A percentile compares a stretch with the other conserved stretches of the same genome.
These are phyloP conservation scores for Entomortierella parvispora DNA, from an alignment of 192 early-diverging fungal species.

Conservation along the genomic window DNA sequence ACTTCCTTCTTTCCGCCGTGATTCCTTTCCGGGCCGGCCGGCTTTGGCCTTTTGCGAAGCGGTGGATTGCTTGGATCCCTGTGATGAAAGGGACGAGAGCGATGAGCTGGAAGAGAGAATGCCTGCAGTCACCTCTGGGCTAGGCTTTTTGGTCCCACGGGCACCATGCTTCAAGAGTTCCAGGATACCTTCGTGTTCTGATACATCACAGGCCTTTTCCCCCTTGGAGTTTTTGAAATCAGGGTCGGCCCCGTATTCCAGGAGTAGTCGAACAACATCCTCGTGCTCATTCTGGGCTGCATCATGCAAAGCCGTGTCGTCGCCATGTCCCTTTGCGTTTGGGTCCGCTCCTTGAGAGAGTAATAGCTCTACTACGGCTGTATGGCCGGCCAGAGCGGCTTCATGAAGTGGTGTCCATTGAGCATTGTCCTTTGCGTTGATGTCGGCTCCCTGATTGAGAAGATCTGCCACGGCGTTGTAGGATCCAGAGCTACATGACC, in stretches of 20 bases:
- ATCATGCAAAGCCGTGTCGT: constrained; percentile 73
- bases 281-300: constrained; percentile 68
- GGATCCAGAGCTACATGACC: constrained; percentile 61
- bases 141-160: constrained; percentile 31
- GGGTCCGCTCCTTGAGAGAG: constrained; percentile 69
- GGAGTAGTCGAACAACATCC: constrained; percentile 54
- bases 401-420: constrained; percentile 72
- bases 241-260: constrained; percentile 60
- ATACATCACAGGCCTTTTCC: constrained; percentile 65
- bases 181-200: constrained; percentile 40
- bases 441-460: constrained; percentile 70
- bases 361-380: constrained; percentile 54
- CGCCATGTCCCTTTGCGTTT: constrained; percentile 65
- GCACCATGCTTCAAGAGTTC: constrained; percentile 37
- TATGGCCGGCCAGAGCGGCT: constrained; percentile 60
- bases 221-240: constrained; percentile 61
- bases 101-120: constrained; percentile 13
- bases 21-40: too few species aligned
- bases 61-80: constrained; percentile 10
- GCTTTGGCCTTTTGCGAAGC: background rate
- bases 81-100: constrained; percentile 11
- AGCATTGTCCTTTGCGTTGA: constrained; percentile 72
- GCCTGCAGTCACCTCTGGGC: background rate
- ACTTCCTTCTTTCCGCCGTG: constrained; percentile 27
- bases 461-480: constrained; percentile 56